Base-by-base conservation (phyloP, 148 eudicot genomes). In the Heliamphora exappendiculata region DNA sequence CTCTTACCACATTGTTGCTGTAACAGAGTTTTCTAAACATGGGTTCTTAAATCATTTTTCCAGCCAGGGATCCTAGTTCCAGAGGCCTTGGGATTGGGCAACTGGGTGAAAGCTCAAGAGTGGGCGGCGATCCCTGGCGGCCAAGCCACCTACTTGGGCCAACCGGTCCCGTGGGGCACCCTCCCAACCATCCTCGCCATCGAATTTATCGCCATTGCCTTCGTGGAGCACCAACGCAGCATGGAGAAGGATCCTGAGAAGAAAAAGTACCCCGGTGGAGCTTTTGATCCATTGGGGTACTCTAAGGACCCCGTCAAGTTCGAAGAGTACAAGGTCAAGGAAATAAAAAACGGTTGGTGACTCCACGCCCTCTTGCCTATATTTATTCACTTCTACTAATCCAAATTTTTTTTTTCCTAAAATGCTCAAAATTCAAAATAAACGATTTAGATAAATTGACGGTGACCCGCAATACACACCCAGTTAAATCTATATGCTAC, bases 41-140 rank as follows among this genome's bases (percentile, higher is more conserved):
- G 29, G 26, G 26, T 16, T 19, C 9, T 13, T 33, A 19, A 53
- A 57, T 47, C 31, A 14, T 67, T 20, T 33, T 78, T 84, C 86
- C 91, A 92, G 98, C 98, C 98, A 42, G 98, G 98, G 72, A 92
- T 95, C 37, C 74, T 95, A 57, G 81, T 95, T 1, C 98, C 98
- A 1, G 98, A 95, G 83, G 98, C 98, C 1, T 76, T 95, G 82
- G 98, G 98, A 31, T 71, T 92, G 60, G 98, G 98, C 49, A 95
- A 95, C 87, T 95, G 98, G 98, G 98, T 95, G 42, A 85, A 92
- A 79, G 98, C 98, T 5, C 98, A 95, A 78, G 98, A 95, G 69
- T 95, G 98, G 98, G 98, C 98, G 16, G 98, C 98, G 19, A 3
- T 91, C 62, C 98, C 98, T 0, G 97, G 94, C 7, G 98, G 98